Evolutionary conservation across 306 rosid species (phyloP).

Genomic region (Fragaria iinumae): DNA sequence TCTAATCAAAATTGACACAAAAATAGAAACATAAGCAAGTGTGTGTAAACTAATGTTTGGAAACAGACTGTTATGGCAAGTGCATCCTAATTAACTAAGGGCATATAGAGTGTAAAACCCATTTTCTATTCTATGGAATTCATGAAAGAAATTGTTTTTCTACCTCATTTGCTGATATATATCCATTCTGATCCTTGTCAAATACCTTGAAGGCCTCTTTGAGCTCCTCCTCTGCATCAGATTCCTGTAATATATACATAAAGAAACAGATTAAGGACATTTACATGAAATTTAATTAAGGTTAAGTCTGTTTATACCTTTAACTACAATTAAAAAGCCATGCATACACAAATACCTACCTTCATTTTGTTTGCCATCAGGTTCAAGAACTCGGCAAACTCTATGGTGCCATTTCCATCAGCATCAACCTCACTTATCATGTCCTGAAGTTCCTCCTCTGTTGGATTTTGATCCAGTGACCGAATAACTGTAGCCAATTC

Average conservation of each 20-base stretch:
- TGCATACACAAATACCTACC: conserved; percentile 50
- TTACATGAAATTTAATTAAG: not conserved
- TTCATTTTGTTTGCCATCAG: conserved; percentile 91
- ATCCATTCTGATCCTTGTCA: conserved; percentile 94
- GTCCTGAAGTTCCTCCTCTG: conserved; percentile 84
- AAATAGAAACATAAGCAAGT: not conserved
- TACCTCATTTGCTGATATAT: conserved; percentile 91
- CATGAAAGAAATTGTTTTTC: not conserved
- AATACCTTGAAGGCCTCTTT: conserved; percentile 94
- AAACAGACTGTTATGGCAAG: not conserved
- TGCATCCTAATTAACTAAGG: not conserved
- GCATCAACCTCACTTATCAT: conserved; percentile 84
- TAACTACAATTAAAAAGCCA: not conserved
- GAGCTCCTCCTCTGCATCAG: conserved; percentile 85
- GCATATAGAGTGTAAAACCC: not conserved
- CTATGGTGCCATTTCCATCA: conserved; percentile 92
- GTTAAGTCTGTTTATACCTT: not conserved
- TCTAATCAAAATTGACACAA: not conserved
- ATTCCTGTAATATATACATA: conserved; percentile 46
- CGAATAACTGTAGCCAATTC: conserved; percentile 93
- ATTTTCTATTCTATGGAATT: not conserved
- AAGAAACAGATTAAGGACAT: not conserved
- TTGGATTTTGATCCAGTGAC: conserved; percentile 93
- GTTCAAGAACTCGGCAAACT: conserved; percentile 74
- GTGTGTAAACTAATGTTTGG: not conserved